Evolutionary conservation across 192 early-diverging fungal genomes (phyloP).

Genomic region (Dissophora ornata): DNA sequence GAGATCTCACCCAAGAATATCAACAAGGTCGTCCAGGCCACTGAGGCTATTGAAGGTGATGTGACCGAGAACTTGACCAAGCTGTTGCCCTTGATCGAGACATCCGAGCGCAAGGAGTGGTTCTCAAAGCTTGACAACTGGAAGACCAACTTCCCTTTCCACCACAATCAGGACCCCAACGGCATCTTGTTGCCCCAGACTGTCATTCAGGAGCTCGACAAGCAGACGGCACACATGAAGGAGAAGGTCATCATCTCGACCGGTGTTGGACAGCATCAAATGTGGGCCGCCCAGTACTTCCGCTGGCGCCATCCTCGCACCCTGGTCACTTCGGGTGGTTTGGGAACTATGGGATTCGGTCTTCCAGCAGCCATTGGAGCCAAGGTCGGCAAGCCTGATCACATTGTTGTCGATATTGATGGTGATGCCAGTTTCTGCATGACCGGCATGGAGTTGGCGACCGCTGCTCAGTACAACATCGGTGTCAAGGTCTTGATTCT

Average conservation of each 20-base stretch:
- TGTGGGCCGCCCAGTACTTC: constrained; percentile 98
- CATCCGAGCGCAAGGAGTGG: constrained; percentile 83
- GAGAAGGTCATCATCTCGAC: constrained; percentile 95
- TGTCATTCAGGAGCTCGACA: constrained; percentile 92
- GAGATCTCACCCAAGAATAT: constrained; percentile 99
- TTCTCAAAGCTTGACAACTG: constrained; percentile 83
- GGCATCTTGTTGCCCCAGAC: constrained; percentile 90
- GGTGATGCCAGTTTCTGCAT: constrained; percentile 99
- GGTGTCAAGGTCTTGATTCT: constrained; percentile 95
- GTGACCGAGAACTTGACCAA: constrained; percentile 87
- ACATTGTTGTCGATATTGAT: constrained; percentile 98
- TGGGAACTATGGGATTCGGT: constrained; percentile 99
- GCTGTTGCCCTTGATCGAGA: constrained; percentile 83
- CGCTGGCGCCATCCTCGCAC: constrained; percentile 91
- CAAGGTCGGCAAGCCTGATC: constrained; percentile 93
- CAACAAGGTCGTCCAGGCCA: constrained; percentile 96
- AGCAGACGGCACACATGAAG: constrained; percentile 84
- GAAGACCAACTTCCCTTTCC: constrained; percentile 95
- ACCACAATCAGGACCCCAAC: constrained; percentile 75
- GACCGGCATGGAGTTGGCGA: constrained; percentile 98
- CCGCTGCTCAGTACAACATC: constrained; percentile 97
- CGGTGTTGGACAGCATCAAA: constrained; percentile 99
- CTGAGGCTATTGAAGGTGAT: constrained; percentile 94
- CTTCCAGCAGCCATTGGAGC: constrained; percentile 96
- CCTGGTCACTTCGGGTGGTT: constrained; percentile 94